Percentiles rank a stretch among this genome's conserved stretches.
These are phyloP conservation scores for Eucalyptus tenuipes DNA, from an alignment of 345 rosid species.

Conservation along the genomic window DNA sequence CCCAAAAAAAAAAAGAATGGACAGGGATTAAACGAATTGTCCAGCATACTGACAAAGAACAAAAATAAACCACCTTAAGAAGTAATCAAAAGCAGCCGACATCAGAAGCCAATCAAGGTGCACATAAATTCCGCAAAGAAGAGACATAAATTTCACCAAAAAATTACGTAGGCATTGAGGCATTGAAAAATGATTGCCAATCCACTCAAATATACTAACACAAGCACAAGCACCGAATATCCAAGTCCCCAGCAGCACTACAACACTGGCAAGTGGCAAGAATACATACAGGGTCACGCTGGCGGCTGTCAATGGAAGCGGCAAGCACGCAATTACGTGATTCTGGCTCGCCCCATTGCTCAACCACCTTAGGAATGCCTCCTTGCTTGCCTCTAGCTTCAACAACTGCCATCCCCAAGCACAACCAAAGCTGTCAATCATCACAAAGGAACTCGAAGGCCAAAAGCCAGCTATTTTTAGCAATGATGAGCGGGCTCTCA, in stretches of 20 bases:
- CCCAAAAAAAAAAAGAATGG: background rate
- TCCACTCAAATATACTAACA: background rate
- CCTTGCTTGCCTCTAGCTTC: slow-evolving; percentile 52
- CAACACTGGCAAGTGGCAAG: background rate
- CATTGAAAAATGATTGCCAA: background rate
- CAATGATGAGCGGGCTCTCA: background rate
- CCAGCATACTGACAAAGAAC: background rate
- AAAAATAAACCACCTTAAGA: background rate
- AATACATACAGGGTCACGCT: slow-evolving; percentile 40
- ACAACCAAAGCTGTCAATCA: background rate
- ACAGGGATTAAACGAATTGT: background rate
- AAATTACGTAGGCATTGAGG: background rate
- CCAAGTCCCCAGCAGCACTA: background rate
- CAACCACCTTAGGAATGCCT: slow-evolving; percentile 52
- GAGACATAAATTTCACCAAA: background rate
- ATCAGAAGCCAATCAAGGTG: background rate
- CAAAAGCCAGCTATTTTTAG: background rate
- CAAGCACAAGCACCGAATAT: background rate
- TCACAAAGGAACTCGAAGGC: background rate
- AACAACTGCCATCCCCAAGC: slow-evolving; percentile 21
- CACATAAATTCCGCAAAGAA: background rate
- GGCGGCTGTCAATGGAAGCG: slow-evolving; percentile 53
- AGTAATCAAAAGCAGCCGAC: background rate
- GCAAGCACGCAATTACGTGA: slow-evolving; percentile 50
- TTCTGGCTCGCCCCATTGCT: slow-evolving; percentile 83